phyloP scores from a whole-genome alignment of 371 early-diverging fungal species.

The Mucor racemosus region DNA sequence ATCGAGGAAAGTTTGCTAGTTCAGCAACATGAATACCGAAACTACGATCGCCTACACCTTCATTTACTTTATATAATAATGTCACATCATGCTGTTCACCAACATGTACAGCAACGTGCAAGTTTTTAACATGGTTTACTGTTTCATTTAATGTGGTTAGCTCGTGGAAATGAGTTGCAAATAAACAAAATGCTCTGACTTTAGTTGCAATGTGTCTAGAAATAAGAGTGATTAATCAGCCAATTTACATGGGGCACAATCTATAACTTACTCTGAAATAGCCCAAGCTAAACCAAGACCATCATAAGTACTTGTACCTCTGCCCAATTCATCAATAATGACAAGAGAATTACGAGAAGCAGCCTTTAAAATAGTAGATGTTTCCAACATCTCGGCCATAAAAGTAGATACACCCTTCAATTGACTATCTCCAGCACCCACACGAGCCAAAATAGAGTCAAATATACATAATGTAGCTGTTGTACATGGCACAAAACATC shows the following conservation, averaged over 20 bases:
- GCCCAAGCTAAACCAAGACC: conserved; percentile 98
- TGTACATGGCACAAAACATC: conserved; percentile 96
- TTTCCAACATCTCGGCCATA: conserved; percentile 99
- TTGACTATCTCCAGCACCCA: conserved; percentile 97
- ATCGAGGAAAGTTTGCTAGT: conserved; percentile 91
- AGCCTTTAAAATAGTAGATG: conserved; percentile 87
- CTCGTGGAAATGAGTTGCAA: conserved; percentile 99
- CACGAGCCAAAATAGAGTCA: conserved; percentile 93
- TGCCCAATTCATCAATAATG: conserved; percentile 98
- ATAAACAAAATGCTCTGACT: conserved; percentile 81
- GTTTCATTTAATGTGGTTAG: conserved; percentile 81
- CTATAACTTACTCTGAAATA: conserved; percentile 85
- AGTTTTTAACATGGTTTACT: conserved; percentile 78
- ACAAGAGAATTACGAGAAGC: conserved; percentile 88
- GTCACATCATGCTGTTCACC: conserved; percentile 71
- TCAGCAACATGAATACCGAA: conserved; percentile 99
- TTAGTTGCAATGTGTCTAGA: conserved; percentile 81
- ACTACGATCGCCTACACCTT: conserved; percentile 94
- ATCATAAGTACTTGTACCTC: conserved; percentile 99
- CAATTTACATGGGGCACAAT: neutral
- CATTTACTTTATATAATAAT: conserved; percentile 85
- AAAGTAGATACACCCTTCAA: conserved; percentile 97
- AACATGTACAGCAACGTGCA: conserved; percentile 85
- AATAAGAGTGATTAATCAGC: neutral
- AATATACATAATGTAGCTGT: conserved; percentile 83